Conservation (phyloP, 495 filamentous ascomycete genomes). For the Lepraria neglecta region DNA sequence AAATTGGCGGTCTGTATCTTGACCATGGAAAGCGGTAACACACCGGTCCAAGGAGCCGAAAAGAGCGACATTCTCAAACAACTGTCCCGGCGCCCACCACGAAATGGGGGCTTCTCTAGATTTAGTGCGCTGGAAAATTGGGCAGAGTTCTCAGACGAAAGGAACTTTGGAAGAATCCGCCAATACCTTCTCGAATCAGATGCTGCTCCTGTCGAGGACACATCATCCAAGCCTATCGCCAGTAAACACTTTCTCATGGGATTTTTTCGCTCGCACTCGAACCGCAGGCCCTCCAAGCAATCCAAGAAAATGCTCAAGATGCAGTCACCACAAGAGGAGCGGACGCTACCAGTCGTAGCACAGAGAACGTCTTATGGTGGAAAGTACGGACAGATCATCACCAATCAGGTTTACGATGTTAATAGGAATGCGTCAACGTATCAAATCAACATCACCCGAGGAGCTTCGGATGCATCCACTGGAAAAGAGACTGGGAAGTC, state of each 20-base stretch:
- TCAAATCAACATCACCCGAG: conserved; percentile 10
- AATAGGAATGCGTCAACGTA: conserved; percentile 16
- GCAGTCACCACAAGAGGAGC: background rate
- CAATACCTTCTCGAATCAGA: conserved; percentile 3
- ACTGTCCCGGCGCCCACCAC: background rate
- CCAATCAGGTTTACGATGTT: conserved; percentile 11
- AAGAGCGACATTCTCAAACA: conserved; percentile 9
- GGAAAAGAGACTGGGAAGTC: background rate
- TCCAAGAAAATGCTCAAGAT: background rate
- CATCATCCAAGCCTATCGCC: conserved; percentile 1
- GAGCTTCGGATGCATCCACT: background rate
- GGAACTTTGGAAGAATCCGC: background rate
- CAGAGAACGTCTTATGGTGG: conserved; percentile 16
- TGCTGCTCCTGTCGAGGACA: background rate
- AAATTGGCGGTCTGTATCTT: background rate
- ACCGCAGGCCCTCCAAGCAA: background rate
- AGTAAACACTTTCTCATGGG: conserved; percentile 9
- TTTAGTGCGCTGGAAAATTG: conserved; percentile 3
- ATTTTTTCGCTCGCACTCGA: conserved; percentile 8
- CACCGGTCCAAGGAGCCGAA: background rate
- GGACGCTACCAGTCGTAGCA: conserved; percentile 2
- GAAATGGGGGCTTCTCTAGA: background rate
- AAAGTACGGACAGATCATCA: conserved; percentile 15
- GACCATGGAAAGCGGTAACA: background rate
- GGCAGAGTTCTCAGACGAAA: conserved; percentile 14